These are phyloP conservation scores for Pseudovirgaria hyperparasitica DNA, from an alignment of 2,329 filamentous ascomycete genomes.

Conservation along the genomic window DNA sequence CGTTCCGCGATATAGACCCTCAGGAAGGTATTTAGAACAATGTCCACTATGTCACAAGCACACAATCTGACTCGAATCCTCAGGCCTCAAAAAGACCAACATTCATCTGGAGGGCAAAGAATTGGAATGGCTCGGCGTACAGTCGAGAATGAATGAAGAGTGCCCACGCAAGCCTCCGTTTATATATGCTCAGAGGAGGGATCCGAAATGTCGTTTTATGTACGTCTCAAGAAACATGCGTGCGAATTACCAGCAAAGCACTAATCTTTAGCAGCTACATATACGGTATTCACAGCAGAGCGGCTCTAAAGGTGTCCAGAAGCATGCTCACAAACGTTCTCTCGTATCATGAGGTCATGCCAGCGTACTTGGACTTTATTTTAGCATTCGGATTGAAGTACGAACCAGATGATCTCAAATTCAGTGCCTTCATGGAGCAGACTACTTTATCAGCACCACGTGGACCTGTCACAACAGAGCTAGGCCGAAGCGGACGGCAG, in stretches of 20 bases:
- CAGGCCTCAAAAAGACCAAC: constrained; percentile 5
- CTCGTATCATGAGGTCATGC: constrained; percentile 28
- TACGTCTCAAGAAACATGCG: constrained; percentile 4
- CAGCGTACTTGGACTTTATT: constrained; percentile 28
- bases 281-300: constrained; percentile 8
- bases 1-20: constrained; percentile 9
- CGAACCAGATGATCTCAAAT: constrained; percentile 18
- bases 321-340: constrained; percentile 9
- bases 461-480: constrained; percentile 6
- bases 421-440: constrained; percentile 25
- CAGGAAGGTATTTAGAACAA: constrained; percentile 3
- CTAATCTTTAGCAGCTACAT: constrained; percentile 8
- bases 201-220: constrained; percentile 15
- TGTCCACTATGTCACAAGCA: background rate
- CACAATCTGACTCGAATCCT: background rate
- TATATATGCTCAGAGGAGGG: constrained; percentile 4
- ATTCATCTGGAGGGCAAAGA: constrained; percentile 7
- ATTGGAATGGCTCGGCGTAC: constrained; percentile 7
- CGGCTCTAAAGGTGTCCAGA: constrained; percentile 10
- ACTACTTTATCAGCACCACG: constrained; percentile 9
- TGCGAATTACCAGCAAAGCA: background rate
- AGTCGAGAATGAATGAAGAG: background rate
- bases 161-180: constrained; percentile 2
- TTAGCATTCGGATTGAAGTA: constrained; percentile 21
- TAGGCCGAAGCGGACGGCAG: constrained; percentile 22